Conservation (phyloP, 2,329 filamentous ascomycete genomes). For the Cladosporium sp. region DNA sequence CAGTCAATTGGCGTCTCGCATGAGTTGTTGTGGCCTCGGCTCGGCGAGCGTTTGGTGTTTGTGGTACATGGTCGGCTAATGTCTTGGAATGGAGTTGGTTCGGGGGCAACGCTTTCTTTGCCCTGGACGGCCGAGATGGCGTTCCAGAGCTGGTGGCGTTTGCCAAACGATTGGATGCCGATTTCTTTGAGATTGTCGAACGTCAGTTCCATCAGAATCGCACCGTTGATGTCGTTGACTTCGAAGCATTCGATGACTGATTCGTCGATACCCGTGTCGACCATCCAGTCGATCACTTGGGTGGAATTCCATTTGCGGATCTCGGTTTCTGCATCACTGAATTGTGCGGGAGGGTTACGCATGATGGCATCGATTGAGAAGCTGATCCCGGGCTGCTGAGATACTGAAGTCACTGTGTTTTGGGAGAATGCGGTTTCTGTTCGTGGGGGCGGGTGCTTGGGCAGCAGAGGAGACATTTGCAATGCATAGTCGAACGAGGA, state of each 20-base stretch:
- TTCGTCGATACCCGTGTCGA: constrained; percentile 72
- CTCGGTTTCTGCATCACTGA: constrained; percentile 18
- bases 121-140: constrained; percentile 66
- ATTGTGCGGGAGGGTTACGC: constrained; percentile 4
- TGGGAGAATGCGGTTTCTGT: constrained; percentile 40
- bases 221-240: constrained; percentile 86
- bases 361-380: constrained; percentile 27
- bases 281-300: constrained; percentile 83
- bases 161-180: constrained; percentile 74
- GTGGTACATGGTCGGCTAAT: constrained; percentile 41
- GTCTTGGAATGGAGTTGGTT: constrained; percentile 46
- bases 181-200: constrained; percentile 83
- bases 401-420: constrained; percentile 26
- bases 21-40: constrained; percentile 17
- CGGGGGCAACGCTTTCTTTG: constrained; percentile 39
- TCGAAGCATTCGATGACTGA: constrained; percentile 77
- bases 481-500: constrained; percentile 50
- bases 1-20: constrained; percentile 23
- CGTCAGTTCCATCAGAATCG: constrained; percentile 82
- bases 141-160: constrained; percentile 73
- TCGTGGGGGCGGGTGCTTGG: constrained; percentile 51
- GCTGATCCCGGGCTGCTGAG: constrained; percentile 15
- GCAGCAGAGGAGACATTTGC: constrained; percentile 68
- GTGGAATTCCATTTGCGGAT: constrained; percentile 65
- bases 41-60: constrained; percentile 21